Evolutionary conservation across 2,329 filamentous ascomycete species (phyloP).

Genomic region (Aotearoamyces nothofagi): DNA sequence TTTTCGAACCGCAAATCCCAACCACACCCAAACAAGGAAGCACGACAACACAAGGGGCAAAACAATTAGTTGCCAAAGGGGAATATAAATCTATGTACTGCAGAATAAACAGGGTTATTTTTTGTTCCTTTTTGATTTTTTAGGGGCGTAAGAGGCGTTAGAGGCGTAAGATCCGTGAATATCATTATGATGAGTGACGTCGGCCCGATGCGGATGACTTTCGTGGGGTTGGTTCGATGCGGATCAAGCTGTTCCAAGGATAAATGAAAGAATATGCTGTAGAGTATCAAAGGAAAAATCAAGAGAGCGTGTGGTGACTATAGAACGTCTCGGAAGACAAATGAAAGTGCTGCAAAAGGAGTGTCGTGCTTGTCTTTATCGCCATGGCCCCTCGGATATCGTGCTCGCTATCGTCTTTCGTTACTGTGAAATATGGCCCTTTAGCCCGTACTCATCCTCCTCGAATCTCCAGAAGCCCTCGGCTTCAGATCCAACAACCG

Average conservation of each 20-base stretch:
- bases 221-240: neutral
- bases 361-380: conserved; percentile 17
- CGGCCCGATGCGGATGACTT: too few species aligned
- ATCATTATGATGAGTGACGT: too few species aligned
- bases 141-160: neutral
- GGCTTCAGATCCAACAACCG: conserved; percentile 54
- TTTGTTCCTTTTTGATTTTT: neutral
- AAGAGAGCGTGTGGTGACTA: conserved; percentile 15
- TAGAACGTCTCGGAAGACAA: conserved; percentile 7
- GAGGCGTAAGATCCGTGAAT: neutral
- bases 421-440: conserved; percentile 1
- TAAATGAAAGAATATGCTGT: conserved; percentile 7
- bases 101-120: neutral
- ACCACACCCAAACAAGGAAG: too few species aligned
- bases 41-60: too few species aligned
- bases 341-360: conserved; percentile 14
- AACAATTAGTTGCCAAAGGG: too few species aligned
- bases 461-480: conserved; percentile 35
- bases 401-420: conserved; percentile 1
- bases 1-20: too few species aligned
- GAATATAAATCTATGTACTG: neutral
- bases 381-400: conserved; percentile 5
- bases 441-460: conserved; percentile 19
- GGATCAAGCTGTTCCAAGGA: neutral
- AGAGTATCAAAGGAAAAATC: conserved; percentile 15